Conservation (phyloP, 257 asterid genomes). For the Fraxinus quadrangulata region DNA sequence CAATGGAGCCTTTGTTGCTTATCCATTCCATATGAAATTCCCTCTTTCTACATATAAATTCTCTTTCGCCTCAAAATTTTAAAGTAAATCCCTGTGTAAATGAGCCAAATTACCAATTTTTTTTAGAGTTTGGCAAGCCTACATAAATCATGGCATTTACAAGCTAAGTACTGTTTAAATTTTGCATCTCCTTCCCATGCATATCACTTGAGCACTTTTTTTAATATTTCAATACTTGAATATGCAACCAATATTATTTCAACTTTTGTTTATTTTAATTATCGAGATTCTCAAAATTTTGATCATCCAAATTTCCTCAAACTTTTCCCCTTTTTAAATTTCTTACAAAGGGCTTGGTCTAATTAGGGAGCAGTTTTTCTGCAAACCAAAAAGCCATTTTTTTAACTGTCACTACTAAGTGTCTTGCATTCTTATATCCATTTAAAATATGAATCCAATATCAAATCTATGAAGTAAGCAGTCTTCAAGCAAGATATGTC, state of each 20-base stretch:
- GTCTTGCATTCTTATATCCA: neutral
- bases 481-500: neutral
- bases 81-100: neutral
- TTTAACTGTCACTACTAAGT: neutral
- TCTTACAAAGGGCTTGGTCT: neutral
- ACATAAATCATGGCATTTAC: neutral
- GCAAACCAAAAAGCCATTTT: neutral
- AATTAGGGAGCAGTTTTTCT: neutral
- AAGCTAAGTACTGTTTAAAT: neutral
- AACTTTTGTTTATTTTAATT: too few relatives aligned
- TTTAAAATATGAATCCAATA: neutral
- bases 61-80: slow-evolving; percentile 6
- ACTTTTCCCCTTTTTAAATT: too few relatives aligned
- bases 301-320: too few relatives aligned
- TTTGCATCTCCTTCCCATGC: slow-evolving; percentile 5
- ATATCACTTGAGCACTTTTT: neutral
- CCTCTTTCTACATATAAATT: slow-evolving; percentile 6
- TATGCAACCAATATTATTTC: too few relatives aligned
- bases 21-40: neutral
- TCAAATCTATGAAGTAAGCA: neutral
- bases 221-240: too few relatives aligned
- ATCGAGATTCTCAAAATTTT: too few relatives aligned
- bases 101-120: neutral
- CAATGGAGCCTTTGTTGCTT: neutral
- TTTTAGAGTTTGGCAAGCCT: neutral